Evolutionary conservation across 371 early-diverging fungal species (phyloP).

Genomic region (Rhizopus sp.): DNA sequence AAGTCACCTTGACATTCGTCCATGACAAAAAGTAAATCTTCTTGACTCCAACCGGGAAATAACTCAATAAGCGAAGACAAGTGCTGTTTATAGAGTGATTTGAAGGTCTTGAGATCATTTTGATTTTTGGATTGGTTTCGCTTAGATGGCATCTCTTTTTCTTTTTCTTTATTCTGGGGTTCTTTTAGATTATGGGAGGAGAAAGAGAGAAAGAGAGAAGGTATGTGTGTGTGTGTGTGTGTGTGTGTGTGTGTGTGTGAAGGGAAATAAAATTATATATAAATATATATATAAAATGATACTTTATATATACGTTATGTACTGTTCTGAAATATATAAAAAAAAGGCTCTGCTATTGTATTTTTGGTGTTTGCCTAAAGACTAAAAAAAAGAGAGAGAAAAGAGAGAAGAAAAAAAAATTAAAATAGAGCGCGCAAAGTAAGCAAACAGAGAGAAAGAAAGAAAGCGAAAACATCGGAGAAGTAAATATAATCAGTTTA

Average conservation of each 20-base stretch:
- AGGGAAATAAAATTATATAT: too few relatives aligned
- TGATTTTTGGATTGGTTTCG: slow-evolving; percentile 11
- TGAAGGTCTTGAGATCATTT: slow-evolving; percentile 21
- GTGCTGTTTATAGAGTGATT: slow-evolving; percentile 12
- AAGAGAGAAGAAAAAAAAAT: too few relatives aligned
- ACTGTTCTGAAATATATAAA: too few relatives aligned
- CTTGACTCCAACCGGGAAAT: slow-evolving; percentile 28
- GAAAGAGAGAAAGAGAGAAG: not conserved
- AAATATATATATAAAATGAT: too few relatives aligned
- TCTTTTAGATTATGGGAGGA: too few relatives aligned
- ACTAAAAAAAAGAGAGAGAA: too few relatives aligned
- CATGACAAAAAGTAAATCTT: slow-evolving; percentile 31
- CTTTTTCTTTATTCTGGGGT: not conserved
- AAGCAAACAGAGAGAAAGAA: not conserved
- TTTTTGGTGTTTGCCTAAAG: not conserved
- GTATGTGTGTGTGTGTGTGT: too few relatives aligned
- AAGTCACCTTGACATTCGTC: slow-evolving; percentile 32
- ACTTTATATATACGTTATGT: too few relatives aligned
- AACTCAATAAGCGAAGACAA: slow-evolving; percentile 22
- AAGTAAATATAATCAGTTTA: not conserved
- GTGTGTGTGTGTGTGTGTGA: too few relatives aligned
- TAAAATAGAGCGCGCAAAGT: not conserved
- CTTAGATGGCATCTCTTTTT: slow-evolving; percentile 5
- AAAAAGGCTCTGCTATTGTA: too few relatives aligned
- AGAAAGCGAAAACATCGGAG: not conserved